Evolutionary conservation across 129 eudicot species (phyloP), one percentile per base, ranked within the genome.

Genomic region (Arctium minus): DNA sequence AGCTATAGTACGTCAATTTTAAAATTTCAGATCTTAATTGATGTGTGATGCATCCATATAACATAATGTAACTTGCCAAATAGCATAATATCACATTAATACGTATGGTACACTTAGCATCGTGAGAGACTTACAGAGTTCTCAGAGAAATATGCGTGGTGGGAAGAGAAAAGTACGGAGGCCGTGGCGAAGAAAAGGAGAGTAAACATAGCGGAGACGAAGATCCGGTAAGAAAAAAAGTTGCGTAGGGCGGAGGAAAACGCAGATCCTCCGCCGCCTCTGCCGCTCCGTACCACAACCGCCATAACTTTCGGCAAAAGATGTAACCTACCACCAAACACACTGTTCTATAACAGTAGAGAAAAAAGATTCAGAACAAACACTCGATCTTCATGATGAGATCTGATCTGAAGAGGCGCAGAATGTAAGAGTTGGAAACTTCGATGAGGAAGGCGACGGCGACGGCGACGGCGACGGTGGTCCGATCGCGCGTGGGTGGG

Each of bases 121-220:
- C 18, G 3, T 50, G 82, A 80, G 60, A 85, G 77, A 85, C 88
- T 62, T 81, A 91, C 94, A 33, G 91, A 77, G 68, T 86, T 84
- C 40, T 81, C 79, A 33, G 79, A 46, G 79, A 79, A 81, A 67
- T 86, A 77, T 53, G 87, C 79, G 27, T 86, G 89, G 22, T 85
- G 89, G 48, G 95, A 88, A 22, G 98, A 81, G 85, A 90, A 88
- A 75, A 94, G 87, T 36, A 92, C 89, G 84, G 93, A 90, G 35
- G 92, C 85, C 76, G 98, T 91, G 68, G 91, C 92, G 56, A 94
- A 85, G 87, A 94, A 92, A 17, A 94, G 86, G 50, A 94, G 86
- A 80, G 96, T 89, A 74, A 94, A 89, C 89, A 94, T 86, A 17
- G 97, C 94, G 53, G 98, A 92, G 31, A 90, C 91, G 85, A 92